Evolutionary conservation across 768 basidiomycete species (phyloP).

Genomic region (Clitopilus passeckerianus): DNA sequence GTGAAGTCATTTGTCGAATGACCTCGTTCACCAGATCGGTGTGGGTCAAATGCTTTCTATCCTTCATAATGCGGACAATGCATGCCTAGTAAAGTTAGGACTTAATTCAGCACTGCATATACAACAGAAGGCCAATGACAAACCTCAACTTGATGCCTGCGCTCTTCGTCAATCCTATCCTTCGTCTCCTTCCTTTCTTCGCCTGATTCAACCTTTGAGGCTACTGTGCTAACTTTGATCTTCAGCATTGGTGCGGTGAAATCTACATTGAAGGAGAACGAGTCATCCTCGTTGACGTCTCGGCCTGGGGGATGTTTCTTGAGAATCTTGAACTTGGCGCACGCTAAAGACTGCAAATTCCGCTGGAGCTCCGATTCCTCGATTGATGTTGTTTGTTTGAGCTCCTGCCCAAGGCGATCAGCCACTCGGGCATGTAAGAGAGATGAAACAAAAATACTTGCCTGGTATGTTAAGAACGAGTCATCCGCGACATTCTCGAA

Average conservation of each 20-base stretch:
- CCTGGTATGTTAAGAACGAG: conserved; percentile 74
- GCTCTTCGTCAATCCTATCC: conserved; percentile 87
- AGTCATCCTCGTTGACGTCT: conserved; percentile 70
- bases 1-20: conserved; percentile 73
- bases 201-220: conserved; percentile 78
- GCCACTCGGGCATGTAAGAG: neutral
- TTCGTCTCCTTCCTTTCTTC: conserved; percentile 90
- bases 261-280: conserved; percentile 83
- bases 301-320: conserved; percentile 88
- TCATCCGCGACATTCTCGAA: conserved; percentile 72
- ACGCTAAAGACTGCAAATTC: conserved; percentile 94
- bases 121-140: conserved; percentile 15
- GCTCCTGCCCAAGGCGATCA: conserved; percentile 54
- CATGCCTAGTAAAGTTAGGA: no score
- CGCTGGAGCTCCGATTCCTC: conserved; percentile 77
- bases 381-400: conserved; percentile 71
- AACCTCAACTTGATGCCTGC: conserved; percentile 87
- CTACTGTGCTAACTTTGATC: conserved; percentile 90
- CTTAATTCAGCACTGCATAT: neutral
- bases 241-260: conserved; percentile 82
- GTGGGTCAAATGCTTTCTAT: conserved; percentile 84
- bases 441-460: conserved; percentile 24
- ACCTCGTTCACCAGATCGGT: conserved; percentile 90
- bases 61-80: conserved; percentile 97
- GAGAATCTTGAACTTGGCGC: conserved; percentile 88